Conservation (phyloP, 2,329 filamentous ascomycete genomes). For the Fusarium sp. region DNA sequence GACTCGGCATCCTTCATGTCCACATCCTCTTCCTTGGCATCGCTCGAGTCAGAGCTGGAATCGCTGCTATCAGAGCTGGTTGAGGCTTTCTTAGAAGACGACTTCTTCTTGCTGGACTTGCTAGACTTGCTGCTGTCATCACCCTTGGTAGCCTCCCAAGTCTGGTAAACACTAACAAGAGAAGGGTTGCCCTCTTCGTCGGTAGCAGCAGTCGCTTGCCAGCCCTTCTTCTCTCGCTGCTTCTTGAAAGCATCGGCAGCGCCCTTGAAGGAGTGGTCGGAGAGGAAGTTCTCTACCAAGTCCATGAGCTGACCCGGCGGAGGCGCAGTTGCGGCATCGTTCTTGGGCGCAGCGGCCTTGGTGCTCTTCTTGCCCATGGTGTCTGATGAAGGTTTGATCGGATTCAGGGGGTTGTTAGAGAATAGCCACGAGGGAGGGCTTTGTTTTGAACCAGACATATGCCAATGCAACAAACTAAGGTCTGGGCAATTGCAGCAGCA, state of each 20-base stretch:
- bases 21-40: constrained; percentile 56
- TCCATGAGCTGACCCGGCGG: constrained; percentile 73
- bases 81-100: constrained; percentile 29
- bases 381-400: constrained; percentile 29
- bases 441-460: constrained; percentile 52
- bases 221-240: constrained; percentile 68
- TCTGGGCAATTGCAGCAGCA: constrained; percentile 9
- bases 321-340: constrained; percentile 42
- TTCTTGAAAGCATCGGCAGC: constrained; percentile 73
- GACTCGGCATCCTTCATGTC: constrained; percentile 62
- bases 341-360: constrained; percentile 37
- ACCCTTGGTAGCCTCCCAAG: constrained; percentile 58
- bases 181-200: constrained; percentile 50
- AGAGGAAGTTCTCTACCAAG: constrained; percentile 75
- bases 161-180: constrained; percentile 63
- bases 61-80: constrained; percentile 43
- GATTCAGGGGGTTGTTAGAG: constrained; percentile 54
- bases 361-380: constrained; percentile 53
- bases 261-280: constrained; percentile 72
- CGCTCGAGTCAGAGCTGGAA: constrained; percentile 44
- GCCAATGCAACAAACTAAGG: constrained; percentile 19
- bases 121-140: constrained; percentile 36
- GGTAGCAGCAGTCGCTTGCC: constrained; percentile 49
- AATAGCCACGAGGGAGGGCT: constrained; percentile 59
- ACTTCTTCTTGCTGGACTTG: constrained; percentile 40